Percentiles rank a stretch among this genome's conserved stretches.
Evolutionary conservation across 371 early-diverging fungal genomes (phyloP).

Genomic region (Apophysomyces elegans): DNA sequence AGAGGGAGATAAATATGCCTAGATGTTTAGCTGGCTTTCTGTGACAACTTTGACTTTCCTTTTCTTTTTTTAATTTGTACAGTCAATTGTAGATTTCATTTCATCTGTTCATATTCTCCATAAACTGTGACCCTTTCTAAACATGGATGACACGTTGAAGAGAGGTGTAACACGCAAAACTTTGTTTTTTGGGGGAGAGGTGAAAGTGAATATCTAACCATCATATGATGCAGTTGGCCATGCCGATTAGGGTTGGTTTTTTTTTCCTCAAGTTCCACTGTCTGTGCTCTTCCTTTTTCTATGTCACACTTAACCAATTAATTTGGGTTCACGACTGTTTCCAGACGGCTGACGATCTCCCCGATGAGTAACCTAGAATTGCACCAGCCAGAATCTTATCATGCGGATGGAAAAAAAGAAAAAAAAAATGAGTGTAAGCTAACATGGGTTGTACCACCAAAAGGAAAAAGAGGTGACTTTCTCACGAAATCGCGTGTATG

Average conservation of each 20-base stretch:
- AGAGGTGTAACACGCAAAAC: neutral
- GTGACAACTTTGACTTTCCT: neutral
- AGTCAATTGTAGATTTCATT: neutral
- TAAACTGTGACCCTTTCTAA: neutral
- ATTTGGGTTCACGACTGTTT: neutral
- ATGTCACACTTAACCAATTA: conserved; percentile 3
- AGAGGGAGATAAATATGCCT: conserved; percentile 31
- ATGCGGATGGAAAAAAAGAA: too few relatives aligned
- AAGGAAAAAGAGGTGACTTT: too few relatives aligned
- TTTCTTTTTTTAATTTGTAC: neutral
- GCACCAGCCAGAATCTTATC: neutral
- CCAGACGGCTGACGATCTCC: neutral
- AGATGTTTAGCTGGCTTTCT: conserved; percentile 10
- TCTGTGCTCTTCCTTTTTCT: neutral
- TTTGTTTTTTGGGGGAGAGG: neutral
- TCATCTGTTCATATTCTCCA: conserved; percentile 5
- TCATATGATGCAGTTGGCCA: neutral
- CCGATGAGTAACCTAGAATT: too few relatives aligned
- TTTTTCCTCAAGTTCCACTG: neutral
- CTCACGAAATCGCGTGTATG: too few relatives aligned
- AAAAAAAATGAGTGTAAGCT: too few relatives aligned
- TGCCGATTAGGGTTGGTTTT: too few relatives aligned
- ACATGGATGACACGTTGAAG: neutral
- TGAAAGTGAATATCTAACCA: neutral
- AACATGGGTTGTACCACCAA: too few relatives aligned